Base-by-base conservation (phyloP, 768 basidiomycete genomes). In the Suillus lakei region DNA sequence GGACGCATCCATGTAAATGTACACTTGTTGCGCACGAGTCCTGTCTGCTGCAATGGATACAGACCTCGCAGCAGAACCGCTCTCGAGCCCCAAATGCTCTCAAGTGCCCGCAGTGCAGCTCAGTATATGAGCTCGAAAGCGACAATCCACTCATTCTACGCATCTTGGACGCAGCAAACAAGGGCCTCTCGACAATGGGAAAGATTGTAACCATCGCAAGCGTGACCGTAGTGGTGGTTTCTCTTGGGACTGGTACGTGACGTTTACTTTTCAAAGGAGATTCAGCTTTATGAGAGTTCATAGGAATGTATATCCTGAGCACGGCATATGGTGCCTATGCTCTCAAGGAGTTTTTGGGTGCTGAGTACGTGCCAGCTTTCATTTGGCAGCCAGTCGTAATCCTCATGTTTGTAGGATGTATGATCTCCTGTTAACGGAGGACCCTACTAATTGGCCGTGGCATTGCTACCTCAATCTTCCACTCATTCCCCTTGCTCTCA, bases 1-100 rank as follows among this genome's bases (percentile, higher is more conserved):
- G 92, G 91, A 88, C 87, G 0, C 92, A 94, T 69, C 92, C 92
- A 3, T 94, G 92, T 75, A 87, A 79, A 55, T 94, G 92, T 71
- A 92, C 92, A 0, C 84, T 94, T 44, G 80, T 94, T 46, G 92
- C 92, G 3, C 92, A 93, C 75, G 91, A 93, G 73, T 78, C 86
- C 0, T 94, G 92, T 77, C 85, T 94, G 18, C 82, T 93, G 38
- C 85, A 88, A 67, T 94, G 92, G 92, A 91, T 94, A 44, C 85
- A 88, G 66, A 83, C 89, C 21, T 85, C 91, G 4, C 89, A 93
- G 69, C 80, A 83, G 28, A 87, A 80, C 55, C 76, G 81, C 12
- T 85, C 88, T 10, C 82, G 85, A 34, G 77, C 83, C 1, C 64
- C 70, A 23, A 90, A 91, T 71, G 90, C 91, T 0, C 83, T 92